These are phyloP conservation scores for Solanum chiquidenum DNA, from an alignment of 257 asterid species.

Conservation along the genomic window DNA sequence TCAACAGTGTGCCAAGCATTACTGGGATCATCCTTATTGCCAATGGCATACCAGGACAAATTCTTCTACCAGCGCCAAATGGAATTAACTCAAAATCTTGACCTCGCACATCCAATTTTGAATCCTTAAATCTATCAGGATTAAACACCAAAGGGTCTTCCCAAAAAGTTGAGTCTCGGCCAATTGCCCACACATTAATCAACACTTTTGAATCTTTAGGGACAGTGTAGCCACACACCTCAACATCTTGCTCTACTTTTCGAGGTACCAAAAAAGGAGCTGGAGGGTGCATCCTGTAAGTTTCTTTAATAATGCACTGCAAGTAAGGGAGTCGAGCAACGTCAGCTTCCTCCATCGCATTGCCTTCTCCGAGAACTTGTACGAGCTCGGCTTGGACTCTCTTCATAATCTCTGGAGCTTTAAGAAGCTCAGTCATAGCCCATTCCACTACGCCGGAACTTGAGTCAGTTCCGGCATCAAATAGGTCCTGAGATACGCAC, in stretches of 20 bases:
- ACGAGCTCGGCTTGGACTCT: neutral
- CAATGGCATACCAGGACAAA: conserved; percentile 1
- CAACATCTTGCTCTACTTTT: neutral
- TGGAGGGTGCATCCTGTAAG: neutral
- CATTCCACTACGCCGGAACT: neutral
- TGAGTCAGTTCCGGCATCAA: neutral
- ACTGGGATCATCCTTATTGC: neutral
- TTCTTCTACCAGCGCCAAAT: conserved; percentile 5
- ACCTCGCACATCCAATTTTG: neutral
- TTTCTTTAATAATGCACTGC: neutral
- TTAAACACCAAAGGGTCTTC: neutral
- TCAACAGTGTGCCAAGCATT: neutral
- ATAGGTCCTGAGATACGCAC: neutral
- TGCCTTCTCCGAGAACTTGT: neutral
- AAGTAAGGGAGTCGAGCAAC: neutral
- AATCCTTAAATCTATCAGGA: neutral
- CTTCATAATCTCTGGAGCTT: neutral
- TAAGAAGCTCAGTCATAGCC: conserved; percentile 1
- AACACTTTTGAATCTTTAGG: neutral
- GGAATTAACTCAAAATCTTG: conserved; percentile 7
- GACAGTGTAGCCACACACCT: conserved; percentile 1
- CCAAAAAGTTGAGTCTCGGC: neutral
- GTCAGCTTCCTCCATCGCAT: neutral
- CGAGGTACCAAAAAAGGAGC: neutral
- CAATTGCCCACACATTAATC: conserved; percentile 1